phyloP scores from a whole-genome alignment of 2,329 filamentous ascomycete genomes.

The Aspergillus melleus region DNA sequence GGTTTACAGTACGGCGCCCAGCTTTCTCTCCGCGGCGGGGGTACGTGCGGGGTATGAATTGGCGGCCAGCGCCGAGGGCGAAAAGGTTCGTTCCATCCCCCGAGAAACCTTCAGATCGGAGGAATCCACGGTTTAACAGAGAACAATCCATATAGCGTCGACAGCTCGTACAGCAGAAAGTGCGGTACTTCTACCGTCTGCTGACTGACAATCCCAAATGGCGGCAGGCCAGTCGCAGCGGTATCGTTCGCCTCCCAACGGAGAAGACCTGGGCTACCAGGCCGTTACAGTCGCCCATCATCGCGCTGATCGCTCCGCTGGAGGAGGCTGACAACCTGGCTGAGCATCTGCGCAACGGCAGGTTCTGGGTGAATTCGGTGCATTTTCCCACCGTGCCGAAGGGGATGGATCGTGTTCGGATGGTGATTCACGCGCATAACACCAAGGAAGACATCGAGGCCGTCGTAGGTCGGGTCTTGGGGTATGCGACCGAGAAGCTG shows the following conservation, averaged over 20 bases:
- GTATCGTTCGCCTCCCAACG: constrained; percentile 6
- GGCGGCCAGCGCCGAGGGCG: constrained; percentile 9
- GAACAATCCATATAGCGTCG: constrained; percentile 5
- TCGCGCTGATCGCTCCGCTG: constrained; percentile 2
- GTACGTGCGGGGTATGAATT: constrained; percentile 13
- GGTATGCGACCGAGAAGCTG: constrained; percentile 2
- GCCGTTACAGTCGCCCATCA: constrained; percentile 9
- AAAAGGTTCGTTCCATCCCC: constrained; percentile 5
- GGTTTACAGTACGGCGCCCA: constrained; percentile 14
- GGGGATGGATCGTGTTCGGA: constrained; percentile 8
- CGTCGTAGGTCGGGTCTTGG: constrained; percentile 4
- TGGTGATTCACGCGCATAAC: constrained; percentile 13
- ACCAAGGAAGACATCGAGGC: constrained; percentile 6
- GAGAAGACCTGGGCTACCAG: constrained; percentile 6
- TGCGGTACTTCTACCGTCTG: constrained; percentile 8
- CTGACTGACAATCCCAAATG: constrained; percentile 7
- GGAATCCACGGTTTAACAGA: neutral
- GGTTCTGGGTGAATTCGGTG: constrained; percentile 12
- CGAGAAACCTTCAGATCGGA: neutral
- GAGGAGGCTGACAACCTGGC: neutral
- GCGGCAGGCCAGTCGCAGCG: constrained; percentile 1
- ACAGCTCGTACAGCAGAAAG: constrained; percentile 7
- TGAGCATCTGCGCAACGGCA: neutral
- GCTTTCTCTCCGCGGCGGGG: constrained; percentile 9
- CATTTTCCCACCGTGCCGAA: constrained; percentile 8